Evolutionary conservation across 2,329 filamentous ascomycete species (phyloP).

Genomic region (Xylariaceae sp.): DNA sequence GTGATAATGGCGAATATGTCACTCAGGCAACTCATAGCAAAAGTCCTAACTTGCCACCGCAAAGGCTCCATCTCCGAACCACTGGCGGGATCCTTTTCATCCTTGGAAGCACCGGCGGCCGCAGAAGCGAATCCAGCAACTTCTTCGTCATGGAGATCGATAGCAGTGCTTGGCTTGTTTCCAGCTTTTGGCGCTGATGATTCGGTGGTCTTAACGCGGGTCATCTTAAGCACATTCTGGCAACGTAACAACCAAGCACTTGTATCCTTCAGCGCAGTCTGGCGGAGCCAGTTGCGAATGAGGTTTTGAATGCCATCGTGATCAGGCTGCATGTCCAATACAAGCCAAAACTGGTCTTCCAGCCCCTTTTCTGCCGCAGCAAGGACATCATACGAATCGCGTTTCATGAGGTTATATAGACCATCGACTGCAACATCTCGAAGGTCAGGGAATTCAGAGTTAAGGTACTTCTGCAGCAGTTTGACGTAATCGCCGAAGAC

Average conservation of each 20-base stretch:
- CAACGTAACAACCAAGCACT: constrained; percentile 82
- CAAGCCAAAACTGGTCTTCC: constrained; percentile 88
- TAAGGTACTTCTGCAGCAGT: constrained; percentile 71
- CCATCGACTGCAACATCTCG: constrained; percentile 80
- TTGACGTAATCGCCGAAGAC: constrained; percentile 80
- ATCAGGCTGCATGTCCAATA: constrained; percentile 69
- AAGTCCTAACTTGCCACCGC: constrained; percentile 91
- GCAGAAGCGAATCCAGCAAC: constrained; percentile 82
- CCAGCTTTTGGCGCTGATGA: constrained; percentile 39
- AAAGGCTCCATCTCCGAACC: constrained; percentile 74
- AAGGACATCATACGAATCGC: constrained; percentile 78
- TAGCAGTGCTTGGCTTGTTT: constrained; percentile 46
- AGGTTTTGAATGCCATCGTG: constrained; percentile 82
- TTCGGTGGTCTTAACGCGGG: constrained; percentile 60
- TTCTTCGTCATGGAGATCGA: constrained; percentile 93
- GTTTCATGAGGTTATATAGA: constrained; percentile 90
- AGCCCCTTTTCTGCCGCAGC: constrained; percentile 68
- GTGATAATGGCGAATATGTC: constrained; percentile 75
- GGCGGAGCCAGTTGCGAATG: constrained; percentile 86
- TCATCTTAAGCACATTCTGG: constrained; percentile 85
- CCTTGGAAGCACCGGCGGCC: constrained; percentile 54
- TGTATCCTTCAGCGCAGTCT: constrained; percentile 77
- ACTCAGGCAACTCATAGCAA: constrained; percentile 82
- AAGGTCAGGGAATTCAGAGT: constrained; percentile 62
- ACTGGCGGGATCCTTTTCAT: constrained; percentile 45